These are phyloP conservation scores for Tetrapisispora iriomotensis DNA, from an alignment of 805 yeast species.

Conservation along the genomic window DNA sequence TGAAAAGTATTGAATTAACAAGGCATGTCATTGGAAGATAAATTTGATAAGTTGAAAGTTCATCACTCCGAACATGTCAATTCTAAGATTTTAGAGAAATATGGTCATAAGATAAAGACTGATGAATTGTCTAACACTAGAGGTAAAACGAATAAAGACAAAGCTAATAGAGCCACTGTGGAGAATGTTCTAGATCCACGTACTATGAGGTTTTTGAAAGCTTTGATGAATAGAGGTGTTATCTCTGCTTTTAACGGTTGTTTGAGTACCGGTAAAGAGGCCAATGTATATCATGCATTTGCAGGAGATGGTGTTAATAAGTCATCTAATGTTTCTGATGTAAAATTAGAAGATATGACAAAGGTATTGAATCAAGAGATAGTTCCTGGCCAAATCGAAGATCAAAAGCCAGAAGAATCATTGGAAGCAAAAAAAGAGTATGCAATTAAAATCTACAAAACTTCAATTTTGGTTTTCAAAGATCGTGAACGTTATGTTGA, in stretches of 20 bases:
- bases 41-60: constrained; percentile 12
- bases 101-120: constrained; percentile 53
- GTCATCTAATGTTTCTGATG: not conserved
- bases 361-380: not conserved
- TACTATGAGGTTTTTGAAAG: constrained; percentile 72
- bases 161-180: constrained; percentile 90
- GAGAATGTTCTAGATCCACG: constrained; percentile 96
- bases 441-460: constrained; percentile 91
- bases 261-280: constrained; percentile 94
- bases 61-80: constrained; percentile 29
- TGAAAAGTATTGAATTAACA: not conserved
- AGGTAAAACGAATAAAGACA: constrained; percentile 60
- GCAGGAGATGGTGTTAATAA: constrained; percentile 19
- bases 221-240: constrained; percentile 73
- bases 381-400: constrained; percentile 2
- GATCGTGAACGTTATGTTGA: constrained; percentile 93
- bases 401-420: not conserved
- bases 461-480: constrained; percentile 92
- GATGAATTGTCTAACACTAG: constrained; percentile 48
- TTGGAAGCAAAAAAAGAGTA: constrained; percentile 38
- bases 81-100: constrained; percentile 47
- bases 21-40: constrained; percentile 18
- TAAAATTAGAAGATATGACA: not conserved
- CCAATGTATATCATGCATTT: constrained; percentile 87
- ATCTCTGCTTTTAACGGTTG: constrained; percentile 87